Conservation (phyloP, 2,329 filamentous ascomycete species). For the Colletotrichum limetticola region DNA sequence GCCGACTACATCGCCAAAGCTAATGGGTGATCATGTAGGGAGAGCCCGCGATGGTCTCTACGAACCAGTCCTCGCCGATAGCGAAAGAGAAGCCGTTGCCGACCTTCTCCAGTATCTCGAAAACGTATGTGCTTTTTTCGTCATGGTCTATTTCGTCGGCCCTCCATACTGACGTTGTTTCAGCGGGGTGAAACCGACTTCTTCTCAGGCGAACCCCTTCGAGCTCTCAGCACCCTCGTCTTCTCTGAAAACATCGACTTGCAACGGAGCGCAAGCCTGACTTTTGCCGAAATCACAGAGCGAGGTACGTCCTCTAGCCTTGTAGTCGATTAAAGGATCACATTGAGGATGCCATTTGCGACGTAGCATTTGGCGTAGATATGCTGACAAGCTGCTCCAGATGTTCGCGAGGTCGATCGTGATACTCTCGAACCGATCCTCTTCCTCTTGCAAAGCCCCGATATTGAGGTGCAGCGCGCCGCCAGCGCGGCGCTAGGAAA, state of each 20-base stretch:
- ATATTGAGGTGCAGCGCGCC: conserved; percentile 96
- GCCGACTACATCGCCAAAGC: conserved; percentile 14
- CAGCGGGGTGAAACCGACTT: conserved; percentile 98
- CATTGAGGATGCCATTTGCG: background rate
- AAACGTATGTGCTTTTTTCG: conserved; percentile 72
- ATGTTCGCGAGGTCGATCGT: conserved; percentile 95
- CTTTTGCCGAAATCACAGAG: conserved; percentile 98
- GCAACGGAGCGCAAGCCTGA: conserved; percentile 95
- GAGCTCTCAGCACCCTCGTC: conserved; percentile 92
- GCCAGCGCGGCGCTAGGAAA: conserved; percentile 97
- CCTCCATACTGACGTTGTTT: conserved; percentile 43
- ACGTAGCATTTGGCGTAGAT: background rate
- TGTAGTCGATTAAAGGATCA: background rate
- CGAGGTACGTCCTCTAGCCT: conserved; percentile 72
- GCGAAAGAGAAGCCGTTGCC: conserved; percentile 95
- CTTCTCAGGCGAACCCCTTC: conserved; percentile 94
- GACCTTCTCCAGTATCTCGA: conserved; percentile 96
- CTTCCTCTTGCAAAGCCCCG: conserved; percentile 91
- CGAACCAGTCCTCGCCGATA: conserved; percentile 90
- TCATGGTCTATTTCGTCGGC: background rate
- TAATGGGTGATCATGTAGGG: conserved; percentile 55
- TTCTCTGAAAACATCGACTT: conserved; percentile 99
- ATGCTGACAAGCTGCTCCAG: conserved; percentile 58
- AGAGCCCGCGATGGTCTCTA: conserved; percentile 85
- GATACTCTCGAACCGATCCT: conserved; percentile 96